Percentiles rank a stretch among this genome's conserved stretches.
Conservation (phyloP, 768 basidiomycete species). For the Boletus pseudopeckii region DNA sequence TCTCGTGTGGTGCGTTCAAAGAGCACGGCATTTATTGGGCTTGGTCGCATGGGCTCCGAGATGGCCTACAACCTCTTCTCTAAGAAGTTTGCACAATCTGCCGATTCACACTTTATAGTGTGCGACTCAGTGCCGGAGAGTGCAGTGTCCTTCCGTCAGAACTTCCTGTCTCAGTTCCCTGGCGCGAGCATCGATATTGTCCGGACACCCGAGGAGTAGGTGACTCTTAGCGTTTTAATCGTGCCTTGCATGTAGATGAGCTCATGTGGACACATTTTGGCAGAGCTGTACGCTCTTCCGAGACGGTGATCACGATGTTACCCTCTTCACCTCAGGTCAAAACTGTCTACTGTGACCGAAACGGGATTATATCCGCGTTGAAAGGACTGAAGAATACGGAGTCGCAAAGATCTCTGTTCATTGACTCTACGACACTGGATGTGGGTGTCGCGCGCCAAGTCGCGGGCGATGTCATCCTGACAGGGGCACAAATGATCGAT, state of each 20-base stretch:
- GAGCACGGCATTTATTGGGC: conserved; percentile 76
- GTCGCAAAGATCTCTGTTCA: conserved; percentile 53
- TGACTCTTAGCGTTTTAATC: conserved; percentile 12
- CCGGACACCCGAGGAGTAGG: conserved; percentile 70
- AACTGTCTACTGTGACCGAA: conserved; percentile 59
- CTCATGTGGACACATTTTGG: conserved; percentile 11
- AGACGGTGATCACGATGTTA: conserved; percentile 83
- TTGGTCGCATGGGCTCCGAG: conserved; percentile 85
- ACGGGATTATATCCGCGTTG: conserved; percentile 67
- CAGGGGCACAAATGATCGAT: conserved; percentile 79
- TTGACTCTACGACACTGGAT: conserved; percentile 92
- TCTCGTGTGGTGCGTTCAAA: conserved; percentile 38
- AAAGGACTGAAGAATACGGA: conserved; percentile 40
- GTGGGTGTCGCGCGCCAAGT: conserved; percentile 69
- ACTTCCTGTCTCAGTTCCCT: conserved; percentile 57
- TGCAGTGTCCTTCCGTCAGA: conserved; percentile 51
- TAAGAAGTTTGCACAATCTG: conserved; percentile 53
- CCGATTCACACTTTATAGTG: conserved; percentile 64
- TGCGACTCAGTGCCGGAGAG: conserved; percentile 71
- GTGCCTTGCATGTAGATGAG: not conserved
- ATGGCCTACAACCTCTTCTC: conserved; percentile 86
- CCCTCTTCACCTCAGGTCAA: conserved; percentile 89
- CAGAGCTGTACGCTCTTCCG: conserved; percentile 63
- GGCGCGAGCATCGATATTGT: conserved; percentile 56
- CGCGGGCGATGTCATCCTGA: conserved; percentile 46